phyloP scores from a whole-genome alignment of 139 green algal species.

The Chlamydomonas sp. region DNA sequence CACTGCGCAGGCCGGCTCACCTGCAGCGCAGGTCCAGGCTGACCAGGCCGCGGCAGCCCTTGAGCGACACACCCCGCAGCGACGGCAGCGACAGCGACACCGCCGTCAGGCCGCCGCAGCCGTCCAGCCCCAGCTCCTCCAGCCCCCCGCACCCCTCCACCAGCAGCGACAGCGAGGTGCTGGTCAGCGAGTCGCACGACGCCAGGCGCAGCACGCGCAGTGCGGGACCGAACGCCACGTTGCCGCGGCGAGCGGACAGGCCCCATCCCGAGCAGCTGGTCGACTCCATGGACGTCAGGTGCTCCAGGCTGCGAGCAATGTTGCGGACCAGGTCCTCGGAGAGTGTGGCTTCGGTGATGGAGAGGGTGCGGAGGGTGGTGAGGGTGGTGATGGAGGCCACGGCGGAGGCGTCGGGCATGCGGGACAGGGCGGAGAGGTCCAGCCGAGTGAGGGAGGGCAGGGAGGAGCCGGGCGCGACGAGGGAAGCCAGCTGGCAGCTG shows the following conservation, averaged over 20 bases:
- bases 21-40: slow-evolving; percentile 63
- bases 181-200: neutral
- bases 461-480: neutral
- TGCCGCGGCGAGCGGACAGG: neutral
- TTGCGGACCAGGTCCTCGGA: slow-evolving; percentile 3
- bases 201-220: slow-evolving; percentile 9
- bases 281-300: neutral
- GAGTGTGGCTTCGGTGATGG: neutral
- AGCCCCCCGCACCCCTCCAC: slow-evolving; percentile 2
- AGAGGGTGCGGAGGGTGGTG: neutral
- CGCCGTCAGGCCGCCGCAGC: slow-evolving; percentile 40
- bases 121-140: slow-evolving; percentile 34
- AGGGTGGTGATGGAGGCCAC: neutral
- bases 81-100: slow-evolving; percentile 54
- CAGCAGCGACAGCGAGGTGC: neutral
- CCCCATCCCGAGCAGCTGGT: neutral
- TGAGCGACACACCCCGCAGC: slow-evolving; percentile 58
- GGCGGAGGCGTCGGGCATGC: neutral
- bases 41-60: slow-evolving; percentile 53
- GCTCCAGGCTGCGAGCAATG: neutral
- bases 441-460: slow-evolving; percentile 1
- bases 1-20: neutral
- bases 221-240: neutral
- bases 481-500: neutral
- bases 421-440: neutral